Evolutionary conservation across 768 basidiomycete species (phyloP), one percentile per base, ranked within the genome.

Genomic region (Baorangia bicolor): DNA sequence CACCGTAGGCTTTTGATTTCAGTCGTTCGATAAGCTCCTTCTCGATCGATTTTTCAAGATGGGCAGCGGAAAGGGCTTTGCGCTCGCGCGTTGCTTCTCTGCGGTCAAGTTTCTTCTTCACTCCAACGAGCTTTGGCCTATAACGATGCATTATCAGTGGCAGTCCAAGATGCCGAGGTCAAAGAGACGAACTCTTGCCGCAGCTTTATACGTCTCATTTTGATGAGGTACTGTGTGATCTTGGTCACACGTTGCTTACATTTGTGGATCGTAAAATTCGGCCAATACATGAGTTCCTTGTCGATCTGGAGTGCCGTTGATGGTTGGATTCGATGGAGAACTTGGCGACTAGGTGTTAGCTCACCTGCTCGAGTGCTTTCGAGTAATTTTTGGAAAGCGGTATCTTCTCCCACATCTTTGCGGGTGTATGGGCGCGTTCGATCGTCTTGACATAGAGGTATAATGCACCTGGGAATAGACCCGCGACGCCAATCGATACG

Each of bases 201-300:
- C 53, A 95, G 78, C 62, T 90, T 90, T 58, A 96, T 74, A 40
- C 91, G 86, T 56, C 96, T 83, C 95, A 98, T 97, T 78, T 97
- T 95, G 73, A 98, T 98, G 60, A 99, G 84, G 69, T 98, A 98
- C 71, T 99, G 97, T 0, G 96, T 98, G 64, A 99, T 98, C 78
- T 98, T 99, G 12, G 97, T 99, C 30, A 98, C 81, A 42, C 97
- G 86, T 75, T 99, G 97, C 79, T 99, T 99, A 83, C 97, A 98
- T 76, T 98, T 98, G 78, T 98, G 97, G 51, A 94, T 90, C 31
- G 86, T 86, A 72, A 96, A 98, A 65, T 94, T 94, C 5, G 97
- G 96, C 97, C 97, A 98, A 70, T 98, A 93, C n/a, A 94, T 81
- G 57, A 98, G 82, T 68, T 98, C 93, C 50, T 80, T 81, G 78